Evolutionary conservation across 495 filamentous ascomycete genomes (phyloP), one percentile per base, ranked within the genome.

Genomic region (Xylaria telfairii): DNA sequence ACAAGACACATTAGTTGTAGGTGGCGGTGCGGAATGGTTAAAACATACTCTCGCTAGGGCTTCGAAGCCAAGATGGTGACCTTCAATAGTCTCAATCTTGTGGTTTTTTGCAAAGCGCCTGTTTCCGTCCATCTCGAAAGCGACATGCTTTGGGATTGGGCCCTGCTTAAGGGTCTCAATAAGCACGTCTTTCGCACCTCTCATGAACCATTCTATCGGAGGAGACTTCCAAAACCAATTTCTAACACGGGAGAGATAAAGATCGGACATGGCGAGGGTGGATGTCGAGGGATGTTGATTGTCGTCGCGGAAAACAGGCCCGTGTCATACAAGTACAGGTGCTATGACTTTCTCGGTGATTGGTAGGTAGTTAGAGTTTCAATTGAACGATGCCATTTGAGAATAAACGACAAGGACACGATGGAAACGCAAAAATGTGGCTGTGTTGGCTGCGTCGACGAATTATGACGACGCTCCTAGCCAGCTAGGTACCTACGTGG

Each of bases 91-190:
- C 86, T 99, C 96, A 76, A 99, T 97, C 60, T 95, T 90, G 82
- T 95, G 93, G 59, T 85, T 91, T 61, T 93, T 86, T 1, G 96
- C 96, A 80, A 96, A 99, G 26, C 96, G 89, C 61, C 96, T 84
- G 79, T 99, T 99, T 46, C 96, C 96, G 80, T 99, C 96, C 96
- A 98, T 98, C 67, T 97, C 94, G 76, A 99, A 98, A 8, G 96
- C 96, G 64, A 99, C 89, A 89, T 99, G 96, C 72, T 91, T 89
- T 17, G 96, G 96, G 61, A 99, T 90, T 9, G 95, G 93, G 4
- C 96, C 96, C 80, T 97, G 94, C 68, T 89, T 90, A 41, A 98
- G 82, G 24, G 94, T 92, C 64, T 93, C 93, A 76, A 98, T 93
- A 65, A 98, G 86, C 65, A 96, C 82, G 72, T 94, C 90, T 72